Percentiles rank a stretch among this genome's conserved stretches.
phyloP scores from a whole-genome alignment of 208 protist genomes.

The Naegleria fowleri region DNA sequence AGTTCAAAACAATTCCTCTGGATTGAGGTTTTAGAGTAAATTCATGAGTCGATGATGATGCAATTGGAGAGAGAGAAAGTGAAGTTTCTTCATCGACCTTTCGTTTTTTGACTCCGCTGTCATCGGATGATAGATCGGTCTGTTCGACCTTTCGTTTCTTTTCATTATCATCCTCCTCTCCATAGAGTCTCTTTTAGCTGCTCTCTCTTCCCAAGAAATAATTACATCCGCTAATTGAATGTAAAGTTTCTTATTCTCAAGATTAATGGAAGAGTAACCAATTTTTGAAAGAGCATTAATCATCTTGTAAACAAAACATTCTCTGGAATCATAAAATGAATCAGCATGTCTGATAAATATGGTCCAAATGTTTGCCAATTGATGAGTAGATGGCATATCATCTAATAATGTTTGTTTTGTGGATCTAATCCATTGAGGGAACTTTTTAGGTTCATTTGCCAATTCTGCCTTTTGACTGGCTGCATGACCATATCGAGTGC shows the following conservation, averaged over 20 bases:
- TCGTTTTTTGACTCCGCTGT: neutral
- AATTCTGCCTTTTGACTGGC: neutral
- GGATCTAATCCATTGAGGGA: neutral
- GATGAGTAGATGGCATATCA: neutral
- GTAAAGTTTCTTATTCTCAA: constrained; percentile 7
- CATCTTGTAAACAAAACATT: neutral
- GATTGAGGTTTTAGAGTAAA: neutral
- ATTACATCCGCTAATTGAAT: constrained; percentile 14
- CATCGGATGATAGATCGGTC: neutral
- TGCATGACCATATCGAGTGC: constrained; percentile 25
- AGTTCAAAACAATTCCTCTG: neutral
- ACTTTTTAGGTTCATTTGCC: neutral
- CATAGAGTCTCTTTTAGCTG: neutral
- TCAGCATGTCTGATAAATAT: constrained; percentile 13
- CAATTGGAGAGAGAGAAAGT: neutral
- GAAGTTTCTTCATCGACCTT: neutral
- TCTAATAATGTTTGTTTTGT: constrained; percentile 9
- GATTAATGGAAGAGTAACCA: neutral
- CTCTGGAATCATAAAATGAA: neutral
- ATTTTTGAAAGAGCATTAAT: neutral
- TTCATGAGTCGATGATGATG: neutral
- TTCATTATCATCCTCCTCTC: neutral
- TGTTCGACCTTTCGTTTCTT: neutral
- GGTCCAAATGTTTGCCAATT: neutral
- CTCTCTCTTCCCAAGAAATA: neutral